Conservation (phyloP, 202 grass and related monocot genomes). For the Sporobolus alterniflorus region DNA sequence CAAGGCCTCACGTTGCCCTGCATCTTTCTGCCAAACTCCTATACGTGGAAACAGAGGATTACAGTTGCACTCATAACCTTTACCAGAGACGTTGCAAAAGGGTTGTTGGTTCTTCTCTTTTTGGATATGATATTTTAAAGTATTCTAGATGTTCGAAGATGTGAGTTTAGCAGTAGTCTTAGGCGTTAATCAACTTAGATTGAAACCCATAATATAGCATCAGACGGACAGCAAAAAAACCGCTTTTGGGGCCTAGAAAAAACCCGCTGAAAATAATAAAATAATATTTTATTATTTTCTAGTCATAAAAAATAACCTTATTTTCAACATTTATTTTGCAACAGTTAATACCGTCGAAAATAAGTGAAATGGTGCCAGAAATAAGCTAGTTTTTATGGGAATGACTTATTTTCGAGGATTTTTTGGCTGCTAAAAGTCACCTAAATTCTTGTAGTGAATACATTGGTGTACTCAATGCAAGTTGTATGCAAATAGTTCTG, state of each 20-base stretch:
- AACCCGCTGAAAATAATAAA: no score
- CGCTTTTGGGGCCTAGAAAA: no score
- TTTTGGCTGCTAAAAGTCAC: no score
- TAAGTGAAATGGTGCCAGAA: no score
- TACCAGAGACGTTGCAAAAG: background rate
- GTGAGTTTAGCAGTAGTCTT: background rate
- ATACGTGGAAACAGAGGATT: slow-evolving; percentile 25
- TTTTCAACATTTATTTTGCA: no score
- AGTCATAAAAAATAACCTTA: no score
- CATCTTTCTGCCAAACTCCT: slow-evolving; percentile 50
- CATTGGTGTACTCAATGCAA: no score
- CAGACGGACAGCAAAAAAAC: background rate
- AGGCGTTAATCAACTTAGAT: background rate
- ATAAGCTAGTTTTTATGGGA: no score
- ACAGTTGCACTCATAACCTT: background rate
- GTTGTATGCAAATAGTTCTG: background rate
- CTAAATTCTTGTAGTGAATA: no score
- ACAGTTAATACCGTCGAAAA: no score
- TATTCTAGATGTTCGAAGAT: background rate
- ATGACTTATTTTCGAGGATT: no score
- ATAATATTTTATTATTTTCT: no score
- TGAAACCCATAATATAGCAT: background rate
- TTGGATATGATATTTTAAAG: slow-evolving; percentile 37
- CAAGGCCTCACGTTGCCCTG: slow-evolving; percentile 26
- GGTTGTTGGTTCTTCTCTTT: background rate